phyloP scores from a whole-genome alignment of 441 rosid genomes.

The Eutrema salsugineum region DNA sequence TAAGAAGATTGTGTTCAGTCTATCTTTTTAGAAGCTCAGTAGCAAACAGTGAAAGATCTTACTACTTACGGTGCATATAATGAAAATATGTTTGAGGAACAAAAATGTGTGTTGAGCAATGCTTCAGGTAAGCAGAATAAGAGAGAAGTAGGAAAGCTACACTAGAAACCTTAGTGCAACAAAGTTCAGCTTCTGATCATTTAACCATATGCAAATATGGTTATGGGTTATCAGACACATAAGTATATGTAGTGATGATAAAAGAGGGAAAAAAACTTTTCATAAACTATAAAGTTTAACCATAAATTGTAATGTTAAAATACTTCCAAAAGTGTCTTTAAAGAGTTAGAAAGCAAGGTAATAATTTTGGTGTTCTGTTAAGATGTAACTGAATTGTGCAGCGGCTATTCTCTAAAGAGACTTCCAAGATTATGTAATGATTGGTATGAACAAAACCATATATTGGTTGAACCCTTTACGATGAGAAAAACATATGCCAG shows the following conservation, averaged over 20 bases:
- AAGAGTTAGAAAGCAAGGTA: not conserved
- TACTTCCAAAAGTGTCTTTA: not conserved
- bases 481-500: conserved; percentile 3
- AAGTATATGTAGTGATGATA: not conserved
- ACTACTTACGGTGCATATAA: not conserved
- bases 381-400: not conserved
- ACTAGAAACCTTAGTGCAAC: not conserved
- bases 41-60: not conserved
- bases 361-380: not conserved
- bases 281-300: not conserved
- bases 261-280: not conserved
- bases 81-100: not conserved
- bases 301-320: not conserved
- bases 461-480: not conserved
- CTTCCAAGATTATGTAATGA: not conserved
- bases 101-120: conserved; percentile 5
- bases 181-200: not conserved
- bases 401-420: not conserved
- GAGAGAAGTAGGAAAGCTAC: not conserved
- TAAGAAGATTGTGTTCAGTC: not conserved
- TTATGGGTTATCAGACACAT: not conserved
- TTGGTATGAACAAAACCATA: not conserved
- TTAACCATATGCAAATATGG: not conserved
- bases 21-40: not conserved
- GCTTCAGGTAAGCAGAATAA: not conserved